phyloP scores from a whole-genome alignment of 108 stramenopile genomes.

The Skeletonema costatum region DNA sequence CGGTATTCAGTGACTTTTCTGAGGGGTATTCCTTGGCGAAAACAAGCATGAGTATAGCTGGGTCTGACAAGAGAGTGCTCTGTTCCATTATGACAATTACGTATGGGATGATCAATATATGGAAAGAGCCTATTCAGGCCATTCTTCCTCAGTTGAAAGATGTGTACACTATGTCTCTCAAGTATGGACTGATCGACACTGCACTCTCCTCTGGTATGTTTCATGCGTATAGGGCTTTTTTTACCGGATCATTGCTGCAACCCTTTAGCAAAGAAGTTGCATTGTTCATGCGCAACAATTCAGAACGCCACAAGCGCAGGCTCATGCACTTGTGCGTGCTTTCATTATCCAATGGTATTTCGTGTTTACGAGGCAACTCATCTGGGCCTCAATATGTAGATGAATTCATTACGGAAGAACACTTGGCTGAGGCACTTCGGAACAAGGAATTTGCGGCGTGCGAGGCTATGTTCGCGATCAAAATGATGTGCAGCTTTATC shows the following conservation, averaged over 20 bases:
- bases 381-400: neutral
- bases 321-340: neutral
- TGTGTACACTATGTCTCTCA: neutral
- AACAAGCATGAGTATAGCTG: neutral
- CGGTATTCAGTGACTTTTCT: neutral
- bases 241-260: neutral
- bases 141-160: conserved; percentile 2
- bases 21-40: neutral
- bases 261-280: neutral
- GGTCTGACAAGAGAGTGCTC: neutral
- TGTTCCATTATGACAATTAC: neutral
- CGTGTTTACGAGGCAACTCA: neutral
- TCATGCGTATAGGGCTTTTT: conserved; percentile 4
- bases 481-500: conserved; percentile 10
- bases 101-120: conserved; percentile 1
- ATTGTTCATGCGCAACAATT: neutral
- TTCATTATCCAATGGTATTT: conserved; percentile 1
- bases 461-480: conserved; percentile 2
- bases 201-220: neutral
- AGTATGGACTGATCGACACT: neutral
- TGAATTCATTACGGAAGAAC: neutral
- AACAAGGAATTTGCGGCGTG: conserved; percentile 5
- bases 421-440: neutral
- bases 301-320: neutral
- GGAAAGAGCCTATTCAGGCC: conserved; percentile 16